Evolutionary conservation across 2,329 filamentous ascomycete genomes (phyloP), one percentile per base, ranked within the genome.

Genomic region (Diaporthe capsici): DNA sequence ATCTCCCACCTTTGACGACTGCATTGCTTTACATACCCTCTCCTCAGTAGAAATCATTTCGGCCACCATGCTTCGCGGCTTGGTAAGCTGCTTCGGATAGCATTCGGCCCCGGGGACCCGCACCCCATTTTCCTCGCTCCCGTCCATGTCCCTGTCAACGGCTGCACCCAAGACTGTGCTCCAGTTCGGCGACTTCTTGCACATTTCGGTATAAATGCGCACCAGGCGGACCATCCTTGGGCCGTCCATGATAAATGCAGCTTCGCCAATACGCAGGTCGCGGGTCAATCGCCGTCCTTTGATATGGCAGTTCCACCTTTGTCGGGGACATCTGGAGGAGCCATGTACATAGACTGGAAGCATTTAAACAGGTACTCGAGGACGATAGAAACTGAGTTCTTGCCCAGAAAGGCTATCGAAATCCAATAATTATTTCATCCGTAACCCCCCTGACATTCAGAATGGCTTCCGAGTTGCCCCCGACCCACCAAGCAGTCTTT

Each of bases 401-500:
- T 34, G 44, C 28, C 44, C 20, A 51, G 63, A 47, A 2, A 37
- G 8, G n/a, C 44, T 9, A 51, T 25, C 17, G 39, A 47, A 47
- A 7, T 25, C 5, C 15, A 31, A 42, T 0, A 2, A n/a, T 28
- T 2, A 28, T 20, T 44, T 28, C 20, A 3, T 25, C 6, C n/a
- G 10, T 17, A 5, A 25, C 17, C 22, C 3, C 8, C 8, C 3
- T 12, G 42, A 39, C 3, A 39, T 15, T 37, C 39, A 67, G 28
- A 53, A 68, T 53, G n/a, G 37, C 58, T 25, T 20, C 31, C 53
- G 17, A 28, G 28, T 65, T 76, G n/a, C 63, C 72, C 3, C 10
- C 25, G 17, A 65, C 75, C 53, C 70, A 76, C 55, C 53, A 39
- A n/a, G 75, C 75, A 20, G 44, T 76, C 28, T 49, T 57, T 2